Conservation (phyloP, 108 stramenopile species). For the Nitzschia palea region DNA sequence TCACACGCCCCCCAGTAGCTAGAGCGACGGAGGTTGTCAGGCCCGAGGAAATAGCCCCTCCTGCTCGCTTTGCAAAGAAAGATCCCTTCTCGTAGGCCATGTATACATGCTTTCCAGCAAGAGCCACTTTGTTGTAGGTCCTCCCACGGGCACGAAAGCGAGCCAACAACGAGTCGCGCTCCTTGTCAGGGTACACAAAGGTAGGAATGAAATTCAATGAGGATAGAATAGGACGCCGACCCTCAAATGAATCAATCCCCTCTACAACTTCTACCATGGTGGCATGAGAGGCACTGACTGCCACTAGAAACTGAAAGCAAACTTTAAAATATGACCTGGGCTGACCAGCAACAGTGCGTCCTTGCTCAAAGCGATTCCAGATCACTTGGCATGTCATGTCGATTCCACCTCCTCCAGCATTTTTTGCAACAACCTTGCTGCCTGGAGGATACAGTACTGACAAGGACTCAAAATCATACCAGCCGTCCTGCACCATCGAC, state of each 20-base stretch:
- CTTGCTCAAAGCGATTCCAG: conserved; percentile 62
- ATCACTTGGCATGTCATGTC: conserved; percentile 57
- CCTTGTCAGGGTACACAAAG: conserved; percentile 9
- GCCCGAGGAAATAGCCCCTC: conserved; percentile 14
- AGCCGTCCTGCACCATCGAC: conserved; percentile 38
- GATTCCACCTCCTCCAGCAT: conserved; percentile 50
- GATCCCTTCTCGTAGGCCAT: conserved; percentile 61
- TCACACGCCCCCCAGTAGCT: conserved; percentile 58
- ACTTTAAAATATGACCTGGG: conserved; percentile 52
- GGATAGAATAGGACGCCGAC: conserved; percentile 31
- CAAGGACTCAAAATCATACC: conserved; percentile 67
- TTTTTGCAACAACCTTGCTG: conserved; percentile 51
- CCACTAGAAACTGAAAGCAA: conserved; percentile 56
- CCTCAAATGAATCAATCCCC: conserved; percentile 64
- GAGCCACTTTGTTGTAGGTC: conserved; percentile 46
- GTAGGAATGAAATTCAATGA: conserved; percentile 54
- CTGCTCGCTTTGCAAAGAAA: conserved; percentile 50
- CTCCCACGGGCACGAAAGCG: conserved; percentile 45
- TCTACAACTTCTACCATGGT: conserved; percentile 69
- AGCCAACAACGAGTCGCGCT: conserved; percentile 22
- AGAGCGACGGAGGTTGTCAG: conserved; percentile 35
- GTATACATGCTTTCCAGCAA: conserved; percentile 30
- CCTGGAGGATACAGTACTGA: conserved; percentile 45
- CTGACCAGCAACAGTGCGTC: conserved; percentile 50
- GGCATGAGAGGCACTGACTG: conserved; percentile 36